Evolutionary conservation across 1,139 yeast species (phyloP), one percentile per base, ranked within the genome.

Genomic region (Yamadazyma kanchanaburiensis): DNA sequence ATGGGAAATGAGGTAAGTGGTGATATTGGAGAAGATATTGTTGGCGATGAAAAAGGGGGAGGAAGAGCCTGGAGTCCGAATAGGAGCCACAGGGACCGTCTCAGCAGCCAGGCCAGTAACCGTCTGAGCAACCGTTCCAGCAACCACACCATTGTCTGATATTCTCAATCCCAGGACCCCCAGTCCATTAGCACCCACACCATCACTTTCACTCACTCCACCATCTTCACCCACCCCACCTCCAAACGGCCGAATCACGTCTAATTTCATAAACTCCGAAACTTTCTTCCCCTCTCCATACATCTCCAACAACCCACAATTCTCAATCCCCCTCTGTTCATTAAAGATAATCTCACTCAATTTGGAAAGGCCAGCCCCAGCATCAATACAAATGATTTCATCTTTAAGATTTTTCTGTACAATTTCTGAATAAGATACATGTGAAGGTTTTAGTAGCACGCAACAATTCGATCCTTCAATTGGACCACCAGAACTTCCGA

Each of bases 401-500:
- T 70, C 66, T 28, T 41, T 40, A 22, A 49, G 39, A 16, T 42
- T 32, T 6, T 57, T 46, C 1, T 40, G 34, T 2, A 70, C 26
- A 3, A 74, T 55, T 2, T 62, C 54, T 2, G 42, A 28, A 42
- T 66, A 78, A 0, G 70, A 42, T 1, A 68, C 38, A 4, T 49
- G 37, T 1, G 66, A 47, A 0, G 89, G 80, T 44, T 84, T 82
- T 18, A 87, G 46, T 30, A 87, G 56, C 32, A 78, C 70, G 4
- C 86, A 68, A 40, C 89, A 83, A 3, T 82, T 81, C 13, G 69
- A 60, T 8, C 77, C 75, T 23, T 82, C 89, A 12, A 77, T 51
- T 0, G 94, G 94, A 5, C 95, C 95, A 5, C 95, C 95, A 4
- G 83, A 72, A 11, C 83, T 70, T 4, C 95, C 95, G 35, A 82